Base-by-base conservation (phyloP, 2,329 filamentous ascomycete genomes). In the Gyromitra esculenta region DNA sequence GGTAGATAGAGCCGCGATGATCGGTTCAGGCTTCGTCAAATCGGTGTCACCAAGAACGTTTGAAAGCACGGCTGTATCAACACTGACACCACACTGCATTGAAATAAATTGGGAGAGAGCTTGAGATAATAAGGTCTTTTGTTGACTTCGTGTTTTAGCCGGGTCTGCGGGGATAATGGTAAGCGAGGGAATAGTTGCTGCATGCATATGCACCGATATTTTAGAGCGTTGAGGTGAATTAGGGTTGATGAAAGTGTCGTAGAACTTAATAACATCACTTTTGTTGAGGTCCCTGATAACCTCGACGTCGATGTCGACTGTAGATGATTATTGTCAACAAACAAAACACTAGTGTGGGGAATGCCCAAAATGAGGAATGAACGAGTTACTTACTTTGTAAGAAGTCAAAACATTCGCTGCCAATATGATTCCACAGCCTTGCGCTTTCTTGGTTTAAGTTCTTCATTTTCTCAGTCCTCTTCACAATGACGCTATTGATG, bases 351-450 rank as follows among this genome's bases (percentile, higher is more conserved):
- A 6, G 60, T 39, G 45, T 15, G 48, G 37, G n/a, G 35, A 56
- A 2, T 11, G 21, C 7, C 15, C 6, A 72, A 41, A 35, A 73
- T 45, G 59, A 45, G 43, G 31, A 25, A 15, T 50, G 18, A 65
- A 35, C 43, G 25, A 13, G 50, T 25, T 45, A 86, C 89, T 83
- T 86, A 94, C 95, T 89, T 82, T 92, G 89, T 81, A 93, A 88
- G 83, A 98, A 99, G 83, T 97, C 94, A 83, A 94, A 96, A 80
- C 91, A 92, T 82, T 97, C 94, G 67, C 88, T 91, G 65, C 89
- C 88, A 80, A 99, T 93, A 81, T 97, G 93, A 65, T 87, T 87
- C 94, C 93, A 97, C 82, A 96, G 91, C 57, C 93, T 88, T 71
- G 87, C 88, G 4, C 91, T 93, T 85, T 99, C 96, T 79, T 95